phyloP scores from a whole-genome alignment of 208 protist genomes.

The Plasmodiophora brassicae region DNA sequence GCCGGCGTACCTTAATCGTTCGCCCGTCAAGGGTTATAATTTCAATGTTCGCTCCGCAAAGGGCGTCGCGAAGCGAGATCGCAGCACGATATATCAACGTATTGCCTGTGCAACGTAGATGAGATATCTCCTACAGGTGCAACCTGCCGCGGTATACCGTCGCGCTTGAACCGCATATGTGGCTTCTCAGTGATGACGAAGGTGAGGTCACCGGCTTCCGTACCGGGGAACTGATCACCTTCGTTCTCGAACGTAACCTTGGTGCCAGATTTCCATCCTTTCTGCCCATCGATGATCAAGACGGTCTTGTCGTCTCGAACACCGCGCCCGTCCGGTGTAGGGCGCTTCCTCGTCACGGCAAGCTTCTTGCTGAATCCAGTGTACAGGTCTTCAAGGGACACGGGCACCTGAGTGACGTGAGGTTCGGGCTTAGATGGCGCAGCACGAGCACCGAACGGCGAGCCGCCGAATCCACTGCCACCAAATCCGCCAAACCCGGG shows the following conservation, averaged over 20 bases:
- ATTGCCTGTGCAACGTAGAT: background rate
- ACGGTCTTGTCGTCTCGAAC: background rate
- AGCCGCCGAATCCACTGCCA: too few species aligned
- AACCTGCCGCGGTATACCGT: background rate
- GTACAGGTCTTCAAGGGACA: slow-evolving; percentile 10
- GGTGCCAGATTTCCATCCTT: background rate
- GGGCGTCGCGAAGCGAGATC: background rate
- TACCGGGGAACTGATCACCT: slow-evolving; percentile 1
- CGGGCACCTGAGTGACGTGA: background rate
- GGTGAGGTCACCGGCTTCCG: background rate
- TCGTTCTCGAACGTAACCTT: slow-evolving; percentile 12
- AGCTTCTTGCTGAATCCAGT: background rate
- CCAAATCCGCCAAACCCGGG: too few species aligned
- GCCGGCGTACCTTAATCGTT: background rate
- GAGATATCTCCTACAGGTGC: background rate
- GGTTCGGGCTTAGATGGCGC: too few species aligned
- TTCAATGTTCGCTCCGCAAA: background rate
- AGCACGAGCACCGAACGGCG: too few species aligned
- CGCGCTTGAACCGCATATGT: background rate
- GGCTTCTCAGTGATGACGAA: slow-evolving; percentile 16
- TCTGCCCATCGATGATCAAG: background rate
- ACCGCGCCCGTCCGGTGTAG: background rate
- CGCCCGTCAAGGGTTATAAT: background rate
- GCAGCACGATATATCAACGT: background rate
- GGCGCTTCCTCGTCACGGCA: background rate